phyloP scores from a whole-genome alignment of 163 green algal species.

The Coccomyxa subellipsoidea region DNA sequence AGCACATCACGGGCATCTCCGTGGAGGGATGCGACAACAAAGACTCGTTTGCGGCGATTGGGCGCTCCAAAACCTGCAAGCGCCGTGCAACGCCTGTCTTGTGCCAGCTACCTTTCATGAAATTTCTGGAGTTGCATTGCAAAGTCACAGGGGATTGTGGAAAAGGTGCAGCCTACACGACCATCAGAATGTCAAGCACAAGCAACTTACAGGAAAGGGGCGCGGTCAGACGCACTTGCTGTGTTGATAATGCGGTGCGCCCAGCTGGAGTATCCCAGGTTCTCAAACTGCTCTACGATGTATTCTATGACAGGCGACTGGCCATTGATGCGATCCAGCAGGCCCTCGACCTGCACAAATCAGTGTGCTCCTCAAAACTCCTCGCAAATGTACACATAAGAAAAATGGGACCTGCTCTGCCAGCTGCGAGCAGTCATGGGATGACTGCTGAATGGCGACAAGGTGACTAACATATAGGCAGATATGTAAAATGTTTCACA shows the following conservation, averaged over 20 bases:
- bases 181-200: background rate
- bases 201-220: background rate
- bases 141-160: background rate
- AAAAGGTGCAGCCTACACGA: background rate
- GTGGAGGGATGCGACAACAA: slow-evolving; percentile 79
- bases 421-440: too few relatives aligned
- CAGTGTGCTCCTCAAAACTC: too few relatives aligned
- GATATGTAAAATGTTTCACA: too few relatives aligned
- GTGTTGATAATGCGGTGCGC: slow-evolving; percentile 69
- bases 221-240: slow-evolving; percentile 31
- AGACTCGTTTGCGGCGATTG: slow-evolving; percentile 72
- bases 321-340: slow-evolving; percentile 60
- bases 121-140: background rate
- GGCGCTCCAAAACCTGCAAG: slow-evolving; percentile 78
- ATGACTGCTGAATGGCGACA: too few relatives aligned
- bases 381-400: too few relatives aligned
- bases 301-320: slow-evolving; percentile 46
- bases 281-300: slow-evolving; percentile 56
- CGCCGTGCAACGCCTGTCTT: background rate
- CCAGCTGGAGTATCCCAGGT: slow-evolving; percentile 77
- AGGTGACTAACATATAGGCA: background rate
- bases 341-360: slow-evolving; percentile 68
- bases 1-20: slow-evolving; percentile 87
- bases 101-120: background rate
- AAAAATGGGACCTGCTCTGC: too few relatives aligned